These are phyloP conservation scores for Rhodamnia argentea DNA, from an alignment of 345 rosid genomes.

Conservation along the genomic window DNA sequence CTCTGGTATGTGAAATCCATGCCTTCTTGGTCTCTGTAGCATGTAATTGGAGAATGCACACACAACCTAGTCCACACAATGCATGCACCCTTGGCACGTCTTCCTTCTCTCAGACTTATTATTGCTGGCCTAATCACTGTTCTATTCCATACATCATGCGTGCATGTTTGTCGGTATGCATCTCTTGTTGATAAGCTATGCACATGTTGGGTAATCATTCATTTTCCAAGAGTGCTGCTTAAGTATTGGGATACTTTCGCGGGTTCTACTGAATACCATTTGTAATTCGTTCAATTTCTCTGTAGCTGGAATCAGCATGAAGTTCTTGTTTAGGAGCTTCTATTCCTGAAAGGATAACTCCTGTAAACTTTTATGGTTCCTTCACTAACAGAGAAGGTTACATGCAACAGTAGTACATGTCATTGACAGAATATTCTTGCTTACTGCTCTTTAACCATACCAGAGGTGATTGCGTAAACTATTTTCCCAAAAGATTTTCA, in stretches of 20 bases:
- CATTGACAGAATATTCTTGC: neutral
- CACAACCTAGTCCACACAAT: neutral
- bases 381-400: neutral
- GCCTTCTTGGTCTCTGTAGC: neutral
- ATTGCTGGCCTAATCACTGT: neutral
- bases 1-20: slow-evolving; percentile 6
- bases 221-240: neutral
- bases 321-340: neutral
- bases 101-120: neutral
- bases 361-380: neutral
- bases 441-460: neutral
- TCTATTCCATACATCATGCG: neutral
- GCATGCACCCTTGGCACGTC: neutral
- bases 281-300: neutral
- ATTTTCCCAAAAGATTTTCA: neutral
- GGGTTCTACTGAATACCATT: neutral
- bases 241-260: neutral
- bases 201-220: neutral
- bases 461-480: neutral
- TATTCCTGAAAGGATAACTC: neutral
- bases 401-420: neutral
- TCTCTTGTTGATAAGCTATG: neutral
- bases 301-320: neutral
- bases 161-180: neutral
- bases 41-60: neutral